Percentiles rank a stretch among this genome's conserved stretches.
These are phyloP conservation scores for Phytophthora aleatoria DNA, from an alignment of 352 stramenopile genomes.

Conservation along the genomic window DNA sequence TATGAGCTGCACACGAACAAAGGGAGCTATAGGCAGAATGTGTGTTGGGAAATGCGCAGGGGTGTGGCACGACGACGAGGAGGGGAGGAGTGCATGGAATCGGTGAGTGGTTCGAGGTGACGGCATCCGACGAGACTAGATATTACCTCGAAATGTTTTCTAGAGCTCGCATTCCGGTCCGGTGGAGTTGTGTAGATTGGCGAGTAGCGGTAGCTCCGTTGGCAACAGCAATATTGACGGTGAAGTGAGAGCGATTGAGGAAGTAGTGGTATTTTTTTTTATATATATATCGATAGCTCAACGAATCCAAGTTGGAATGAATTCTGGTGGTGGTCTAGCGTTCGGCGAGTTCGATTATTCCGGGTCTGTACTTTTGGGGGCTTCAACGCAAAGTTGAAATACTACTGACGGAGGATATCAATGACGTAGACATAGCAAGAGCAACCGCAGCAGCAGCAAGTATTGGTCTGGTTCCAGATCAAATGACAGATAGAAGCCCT, in stretches of 20 bases:
- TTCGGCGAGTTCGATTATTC: slow-evolving; percentile 8
- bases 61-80: slow-evolving; percentile 28
- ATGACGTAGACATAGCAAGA: background rate
- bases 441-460: background rate
- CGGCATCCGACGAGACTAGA: slow-evolving; percentile 16
- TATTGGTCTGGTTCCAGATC: slow-evolving; percentile 5
- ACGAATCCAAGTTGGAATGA: background rate
- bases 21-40: background rate
- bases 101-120: slow-evolving; percentile 27
- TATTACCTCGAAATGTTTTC: slow-evolving; percentile 13
- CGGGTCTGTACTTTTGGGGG: slow-evolving; percentile 2
- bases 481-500: slow-evolving; percentile 4
- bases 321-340: slow-evolving; percentile 1
- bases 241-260: no score
- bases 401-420: slow-evolving; percentile 3
- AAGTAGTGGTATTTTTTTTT: no score
- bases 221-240: background rate
- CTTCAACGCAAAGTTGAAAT: slow-evolving; percentile 7
- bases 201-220: background rate
- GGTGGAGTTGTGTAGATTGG: slow-evolving; percentile 35
- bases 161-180: slow-evolving; percentile 10
- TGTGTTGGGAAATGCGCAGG: slow-evolving; percentile 31
- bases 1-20: slow-evolving; percentile 17
- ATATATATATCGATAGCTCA: no score
- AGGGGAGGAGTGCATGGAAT: background rate